Percentiles rank a stretch among this genome's conserved stretches.
Evolutionary conservation across 805 yeast genomes (phyloP).

Genomic region (Brettanomyces custersianus): DNA sequence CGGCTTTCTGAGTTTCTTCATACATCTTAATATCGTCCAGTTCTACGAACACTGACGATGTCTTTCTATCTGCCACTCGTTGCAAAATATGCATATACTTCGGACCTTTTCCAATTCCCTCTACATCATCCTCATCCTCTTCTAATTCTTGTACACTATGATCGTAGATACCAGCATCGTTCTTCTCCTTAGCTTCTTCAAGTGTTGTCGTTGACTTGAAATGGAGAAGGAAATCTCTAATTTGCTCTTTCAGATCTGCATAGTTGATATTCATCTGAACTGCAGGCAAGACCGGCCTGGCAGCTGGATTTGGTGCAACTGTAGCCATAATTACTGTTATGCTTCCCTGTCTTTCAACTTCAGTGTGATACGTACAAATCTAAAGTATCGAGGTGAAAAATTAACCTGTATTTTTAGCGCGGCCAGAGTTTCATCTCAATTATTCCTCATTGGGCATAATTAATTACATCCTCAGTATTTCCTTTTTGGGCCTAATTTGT

Average conservation of each 20-base stretch:
- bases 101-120: conserved; percentile 33
- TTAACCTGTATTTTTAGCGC: too few relatives aligned
- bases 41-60: conserved; percentile 59
- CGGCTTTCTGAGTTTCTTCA: conserved; percentile 37
- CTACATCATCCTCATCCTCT: conserved; percentile 16
- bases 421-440: too few relatives aligned
- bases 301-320: conserved; percentile 12
- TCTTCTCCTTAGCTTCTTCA: conserved; percentile 10
- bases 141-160: conserved; percentile 23
- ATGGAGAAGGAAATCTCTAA: conserved; percentile 59
- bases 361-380: too few relatives aligned
- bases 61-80: conserved; percentile 75
- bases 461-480: too few relatives aligned
- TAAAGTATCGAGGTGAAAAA: too few relatives aligned
- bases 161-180: conserved; percentile 27
- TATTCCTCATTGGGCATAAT: too few relatives aligned
- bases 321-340: conserved; percentile 19
- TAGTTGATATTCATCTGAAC: conserved; percentile 42
- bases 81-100: conserved; percentile 75
- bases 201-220: conserved; percentile 38
- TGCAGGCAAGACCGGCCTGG: conserved; percentile 18
- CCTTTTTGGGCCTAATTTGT: too few relatives aligned
- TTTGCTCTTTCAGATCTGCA: conserved; percentile 45
- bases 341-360: too few relatives aligned
- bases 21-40: conserved; percentile 75